These are phyloP conservation scores for Castanea sativa DNA, from an alignment of 306 rosid genomes.

Conservation along the genomic window DNA sequence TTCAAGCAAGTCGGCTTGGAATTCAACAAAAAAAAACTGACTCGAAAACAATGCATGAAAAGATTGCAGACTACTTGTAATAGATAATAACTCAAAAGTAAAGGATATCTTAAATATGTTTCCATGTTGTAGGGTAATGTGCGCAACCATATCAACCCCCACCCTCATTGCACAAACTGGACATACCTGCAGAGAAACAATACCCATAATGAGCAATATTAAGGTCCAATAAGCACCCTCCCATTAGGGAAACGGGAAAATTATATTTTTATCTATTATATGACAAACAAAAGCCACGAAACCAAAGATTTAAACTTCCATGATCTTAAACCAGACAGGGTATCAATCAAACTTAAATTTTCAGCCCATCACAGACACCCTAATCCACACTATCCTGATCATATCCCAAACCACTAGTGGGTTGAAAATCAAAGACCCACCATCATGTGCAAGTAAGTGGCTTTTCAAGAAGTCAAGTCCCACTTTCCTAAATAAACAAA, in stretches of 20 bases:
- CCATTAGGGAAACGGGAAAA: not conserved
- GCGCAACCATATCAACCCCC: conserved; percentile 97
- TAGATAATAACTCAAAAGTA: conserved; percentile 10
- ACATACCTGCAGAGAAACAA: conserved; percentile 67
- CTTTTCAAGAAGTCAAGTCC: not conserved
- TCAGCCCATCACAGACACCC: not conserved
- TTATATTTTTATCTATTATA: not conserved
- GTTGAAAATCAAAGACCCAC: not conserved
- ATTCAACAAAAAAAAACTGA: not conserved
- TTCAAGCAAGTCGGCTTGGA: conserved; percentile 7
- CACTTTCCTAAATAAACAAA: not conserved
- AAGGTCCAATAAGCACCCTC: not conserved
- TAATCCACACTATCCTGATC: not conserved
- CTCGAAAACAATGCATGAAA: conserved; percentile 8
- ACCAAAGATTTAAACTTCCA: not conserved
- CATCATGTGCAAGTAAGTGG: not conserved
- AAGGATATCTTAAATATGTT: conserved; percentile 97
- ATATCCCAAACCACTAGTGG: not conserved
- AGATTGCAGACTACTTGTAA: not conserved
- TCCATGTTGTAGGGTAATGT: conserved; percentile 92
- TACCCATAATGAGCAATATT: conserved; percentile 11
- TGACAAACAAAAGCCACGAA: not conserved
- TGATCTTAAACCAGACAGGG: not conserved
- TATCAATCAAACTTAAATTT: not conserved
- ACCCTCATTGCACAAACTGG: conserved; percentile 94